Evolutionary conservation across 2,329 filamentous ascomycete species (phyloP).

Genomic region (Diaporthe aspalathi): DNA sequence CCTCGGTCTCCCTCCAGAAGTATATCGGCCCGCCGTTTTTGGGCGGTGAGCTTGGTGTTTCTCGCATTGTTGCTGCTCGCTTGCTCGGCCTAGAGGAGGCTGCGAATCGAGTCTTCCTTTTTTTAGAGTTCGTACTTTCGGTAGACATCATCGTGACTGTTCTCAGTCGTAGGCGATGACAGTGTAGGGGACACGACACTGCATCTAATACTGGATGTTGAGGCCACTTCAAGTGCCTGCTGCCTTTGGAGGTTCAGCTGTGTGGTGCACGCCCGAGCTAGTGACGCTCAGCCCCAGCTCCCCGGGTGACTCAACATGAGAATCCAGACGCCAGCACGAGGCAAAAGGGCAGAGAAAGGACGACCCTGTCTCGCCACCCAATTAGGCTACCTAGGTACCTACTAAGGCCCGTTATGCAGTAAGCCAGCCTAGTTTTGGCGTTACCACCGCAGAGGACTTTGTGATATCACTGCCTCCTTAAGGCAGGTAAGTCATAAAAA

Average conservation of each 20-base stretch:
- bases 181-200: neutral
- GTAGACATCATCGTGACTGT: neutral
- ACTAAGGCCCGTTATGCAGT: no score
- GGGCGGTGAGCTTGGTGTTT: neutral
- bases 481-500: no score
- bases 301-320: constrained; percentile 5
- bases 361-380: no score
- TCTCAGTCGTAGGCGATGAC: neutral
- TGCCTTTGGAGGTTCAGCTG: neutral
- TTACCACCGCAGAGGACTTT: neutral
- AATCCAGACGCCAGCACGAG: neutral
- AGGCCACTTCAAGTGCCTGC: neutral
- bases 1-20: constrained; percentile 62
- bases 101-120: neutral
- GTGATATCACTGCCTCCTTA: no score
- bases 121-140: neutral
- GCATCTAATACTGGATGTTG: neutral
- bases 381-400: no score
- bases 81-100: neutral
- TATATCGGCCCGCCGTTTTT: constrained; percentile 48
- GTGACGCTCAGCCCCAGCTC: neutral
- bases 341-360: neutral
- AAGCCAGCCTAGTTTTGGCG: neutral
- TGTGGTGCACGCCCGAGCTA: neutral
- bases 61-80: neutral